These are phyloP conservation scores for Pseudogymnoascus sp. DNA, from an alignment of 2,329 filamentous ascomycete genomes.

Conservation along the genomic window DNA sequence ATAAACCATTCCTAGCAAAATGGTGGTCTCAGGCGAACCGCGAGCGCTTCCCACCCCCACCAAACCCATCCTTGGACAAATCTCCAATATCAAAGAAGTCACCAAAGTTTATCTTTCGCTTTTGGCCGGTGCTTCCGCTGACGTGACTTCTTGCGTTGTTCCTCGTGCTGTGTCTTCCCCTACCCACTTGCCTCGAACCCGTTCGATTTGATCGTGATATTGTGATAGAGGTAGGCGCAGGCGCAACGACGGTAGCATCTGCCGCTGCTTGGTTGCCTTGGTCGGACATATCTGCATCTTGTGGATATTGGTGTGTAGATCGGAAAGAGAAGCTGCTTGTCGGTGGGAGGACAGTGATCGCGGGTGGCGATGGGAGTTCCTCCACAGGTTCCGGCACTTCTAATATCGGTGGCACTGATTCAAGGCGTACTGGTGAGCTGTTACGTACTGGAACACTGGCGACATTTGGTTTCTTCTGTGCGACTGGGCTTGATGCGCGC, in stretches of 20 bases:
- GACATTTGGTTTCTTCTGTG: constrained; percentile 41
- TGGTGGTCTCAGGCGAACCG: constrained; percentile 23
- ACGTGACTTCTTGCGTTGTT: background rate
- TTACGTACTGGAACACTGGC: constrained; percentile 32
- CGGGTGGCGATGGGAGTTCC: constrained; percentile 14
- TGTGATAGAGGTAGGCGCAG: constrained; percentile 21
- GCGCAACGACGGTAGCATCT: constrained; percentile 20
- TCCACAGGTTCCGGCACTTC: constrained; percentile 14
- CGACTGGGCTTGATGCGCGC: constrained; percentile 49
- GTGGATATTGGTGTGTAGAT: constrained; percentile 52
- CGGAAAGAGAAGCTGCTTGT: constrained; percentile 64
- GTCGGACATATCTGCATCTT: constrained; percentile 51
- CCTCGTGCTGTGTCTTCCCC: constrained; percentile 20
- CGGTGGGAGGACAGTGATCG: constrained; percentile 34
- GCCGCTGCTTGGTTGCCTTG: constrained; percentile 28
- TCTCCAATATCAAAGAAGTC: constrained; percentile 69
- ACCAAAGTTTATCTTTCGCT: constrained; percentile 64
- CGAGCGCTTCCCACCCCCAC: constrained; percentile 29
- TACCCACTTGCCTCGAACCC: constrained; percentile 24
- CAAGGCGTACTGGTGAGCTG: constrained; percentile 32
- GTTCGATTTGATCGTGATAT: constrained; percentile 23
- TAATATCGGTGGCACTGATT: constrained; percentile 29
- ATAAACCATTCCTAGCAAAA: background rate
- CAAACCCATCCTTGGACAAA: constrained; percentile 50
- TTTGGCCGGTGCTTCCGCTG: constrained; percentile 43